Base-by-base conservation (phyloP, 306 rosid species). In the Leucaena leucocephala region DNA sequence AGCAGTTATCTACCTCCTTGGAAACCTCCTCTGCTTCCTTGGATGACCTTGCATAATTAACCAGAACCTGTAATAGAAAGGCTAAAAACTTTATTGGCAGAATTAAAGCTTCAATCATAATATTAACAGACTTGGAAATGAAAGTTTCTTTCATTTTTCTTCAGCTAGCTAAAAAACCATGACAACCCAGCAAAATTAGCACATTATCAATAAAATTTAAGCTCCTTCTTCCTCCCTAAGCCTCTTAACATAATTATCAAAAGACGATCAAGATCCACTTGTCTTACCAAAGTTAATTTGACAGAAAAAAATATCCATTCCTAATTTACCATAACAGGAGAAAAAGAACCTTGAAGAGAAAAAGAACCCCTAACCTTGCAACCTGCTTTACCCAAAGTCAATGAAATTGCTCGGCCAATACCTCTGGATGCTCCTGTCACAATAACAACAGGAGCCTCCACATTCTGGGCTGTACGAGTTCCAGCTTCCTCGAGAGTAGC, bases 351-450 rank as follows among this genome's bases (percentile, higher is more conserved):
- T 54, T 74, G 6, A 67, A 67, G 48, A 63, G 21, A 55, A 59
- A 67, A 77, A 14, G 33, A 68, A 22, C 16, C 34, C 38, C 85
- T 65, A 49, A 90, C 97, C 97, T 89, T 92, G 71, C 93, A 92
- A 82, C 93, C 87, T 27, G 92, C 91, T 87, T 87, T 89, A n/a
- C 97, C 97, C 75, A 92, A 84, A 7, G 90, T 75, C 84, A 90
- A 79, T 5, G 96, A 95, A 85, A 86, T 90, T 3, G 97, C 95
- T 77, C 83, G 88, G 52, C 97, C 97, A 67, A 92, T 92, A 62
- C 97, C 97, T 85, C 97, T 89, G 19, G 97, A 92, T 35, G 96
- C 97, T 72, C 97, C 95, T 0, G 96, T 92, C 46, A 92, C 96
- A 35, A 92, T 82, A 43, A 85, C 97, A 75, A 89, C 97, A 8